These are phyloP conservation scores for Cercospora brassicicola DNA, from an alignment of 2,329 filamentous ascomycete species.

Conservation along the genomic window DNA sequence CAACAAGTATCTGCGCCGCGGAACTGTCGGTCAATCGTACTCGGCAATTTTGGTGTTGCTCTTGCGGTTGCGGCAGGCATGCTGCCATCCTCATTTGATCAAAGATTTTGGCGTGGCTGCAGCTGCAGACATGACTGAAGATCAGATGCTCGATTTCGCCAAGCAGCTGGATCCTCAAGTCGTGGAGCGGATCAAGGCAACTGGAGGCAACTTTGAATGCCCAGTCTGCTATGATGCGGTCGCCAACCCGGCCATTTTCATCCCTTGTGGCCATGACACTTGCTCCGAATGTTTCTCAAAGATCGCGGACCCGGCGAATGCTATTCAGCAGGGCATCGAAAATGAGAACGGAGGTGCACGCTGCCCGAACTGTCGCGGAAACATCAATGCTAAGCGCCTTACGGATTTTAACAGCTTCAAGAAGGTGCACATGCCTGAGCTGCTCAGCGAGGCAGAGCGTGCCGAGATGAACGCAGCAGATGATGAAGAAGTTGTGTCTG, in stretches of 20 bases:
- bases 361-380: slow-evolving; percentile 75
- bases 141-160: slow-evolving; percentile 64
- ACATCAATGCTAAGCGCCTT: slow-evolving; percentile 65
- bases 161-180: slow-evolving; percentile 60
- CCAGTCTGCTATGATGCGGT: slow-evolving; percentile 78
- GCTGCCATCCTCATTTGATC: slow-evolving; percentile 73
- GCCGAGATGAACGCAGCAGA: slow-evolving; percentile 25
- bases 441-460: slow-evolving; percentile 40
- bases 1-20: slow-evolving; percentile 71
- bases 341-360: slow-evolving; percentile 58
- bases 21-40: slow-evolving; percentile 71
- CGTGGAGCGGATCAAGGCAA: slow-evolving; percentile 63
- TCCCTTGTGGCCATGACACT: slow-evolving; percentile 79
- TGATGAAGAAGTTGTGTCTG: slow-evolving; percentile 41
- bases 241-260: slow-evolving; percentile 72
- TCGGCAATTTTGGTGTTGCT: slow-evolving; percentile 77
- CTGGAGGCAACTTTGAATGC: slow-evolving; percentile 67
- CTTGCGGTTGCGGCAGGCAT: slow-evolving; percentile 75
- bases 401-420: slow-evolving; percentile 75
- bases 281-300: slow-evolving; percentile 75
- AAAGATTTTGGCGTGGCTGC: slow-evolving; percentile 62
- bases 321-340: slow-evolving; percentile 62
- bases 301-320: slow-evolving; percentile 62
- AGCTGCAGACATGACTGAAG: slow-evolving; percentile 50
- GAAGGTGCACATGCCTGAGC: slow-evolving; percentile 66